These are phyloP conservation scores for Stemphylium vesicarium DNA, from an alignment of 2,329 filamentous ascomycete species.

Conservation along the genomic window DNA sequence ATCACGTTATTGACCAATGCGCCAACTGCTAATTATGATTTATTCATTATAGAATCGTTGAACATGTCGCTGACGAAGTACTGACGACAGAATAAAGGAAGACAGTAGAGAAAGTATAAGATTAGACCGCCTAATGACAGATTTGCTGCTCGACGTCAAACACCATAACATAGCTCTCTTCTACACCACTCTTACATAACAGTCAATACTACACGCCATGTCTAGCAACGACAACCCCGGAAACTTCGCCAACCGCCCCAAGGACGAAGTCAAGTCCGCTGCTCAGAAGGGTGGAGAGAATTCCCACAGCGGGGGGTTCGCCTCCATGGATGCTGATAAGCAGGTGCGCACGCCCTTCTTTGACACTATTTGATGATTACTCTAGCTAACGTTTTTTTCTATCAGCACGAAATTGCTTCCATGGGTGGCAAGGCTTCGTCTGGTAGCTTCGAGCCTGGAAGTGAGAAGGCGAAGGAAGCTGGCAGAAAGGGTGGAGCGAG, in stretches of 20 bases:
- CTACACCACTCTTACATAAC: no score
- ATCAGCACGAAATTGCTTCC: slow-evolving; percentile 61
- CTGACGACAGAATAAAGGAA: no score
- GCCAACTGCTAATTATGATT: no score
- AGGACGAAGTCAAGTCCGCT: slow-evolving; percentile 55
- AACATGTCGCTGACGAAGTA: no score
- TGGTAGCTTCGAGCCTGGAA: slow-evolving; percentile 62
- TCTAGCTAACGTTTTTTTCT: slow-evolving; percentile 1
- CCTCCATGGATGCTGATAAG: slow-evolving; percentile 45
- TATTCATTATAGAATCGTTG: no score
- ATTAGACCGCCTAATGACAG: no score
- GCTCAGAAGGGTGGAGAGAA: slow-evolving; percentile 54
- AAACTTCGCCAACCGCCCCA: slow-evolving; percentile 59
- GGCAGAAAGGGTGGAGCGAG: slow-evolving; percentile 59
- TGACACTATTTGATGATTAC: not conserved
- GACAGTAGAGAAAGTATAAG: no score
- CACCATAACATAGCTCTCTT: no score
- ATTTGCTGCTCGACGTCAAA: no score
- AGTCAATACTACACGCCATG: slow-evolving; percentile 8
- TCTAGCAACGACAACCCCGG: slow-evolving; percentile 54
- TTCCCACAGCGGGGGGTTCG: slow-evolving; percentile 47
- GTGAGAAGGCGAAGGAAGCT: slow-evolving; percentile 60
- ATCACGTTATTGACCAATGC: no score
- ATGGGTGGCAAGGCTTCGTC: slow-evolving; percentile 61
- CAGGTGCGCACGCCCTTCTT: slow-evolving; percentile 23